Base-by-base conservation (phyloP, 108 stramenopile genomes). In the Nitzschia putrida region DNA sequence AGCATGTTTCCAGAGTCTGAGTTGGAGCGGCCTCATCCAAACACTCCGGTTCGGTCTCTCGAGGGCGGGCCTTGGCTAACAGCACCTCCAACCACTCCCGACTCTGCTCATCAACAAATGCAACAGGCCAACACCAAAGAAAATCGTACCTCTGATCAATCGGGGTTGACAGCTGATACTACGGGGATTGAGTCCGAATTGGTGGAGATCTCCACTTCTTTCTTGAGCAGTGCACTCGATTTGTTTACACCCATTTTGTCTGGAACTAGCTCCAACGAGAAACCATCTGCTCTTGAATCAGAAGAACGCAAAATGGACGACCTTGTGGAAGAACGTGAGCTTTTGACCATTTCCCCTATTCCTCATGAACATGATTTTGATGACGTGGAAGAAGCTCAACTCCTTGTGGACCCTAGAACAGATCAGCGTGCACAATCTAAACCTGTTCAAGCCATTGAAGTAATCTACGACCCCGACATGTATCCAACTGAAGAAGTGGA, bases 401-500 rank as follows among this genome's bases (percentile, higher is more conserved):
- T 37, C 1, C 44, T 63, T 21, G 9, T 42, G 2, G 61, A 63
- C 24, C 61, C 61, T 2, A 14, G 61, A 11, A 45, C 18, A 22
- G 16, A 37, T 16, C 16, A 14, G 6, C 23, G 38, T 8, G 10
- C n/a, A 47, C 61, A 21, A 9, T 9, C 44, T 22, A 63, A 63
- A 25, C 20, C 61, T 8, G 12, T 24, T 12, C 61, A 63, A 47
- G 42, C 61, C 22, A 63, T 63, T 63, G 61, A 63, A 63, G 61
- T 63, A 8, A 47, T 63, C 23, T 63, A 63, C 24, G 44, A 63
- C 21, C 61, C 61, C 13, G 14, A 59, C 8, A 9, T 63, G 24
- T 63, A 44, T 47, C 8, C n/a, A 4, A 4, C 14, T 49, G 47
- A 49, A 6, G 47, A 49, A 49, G 2, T 18, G 1, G 47, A 49